Conservation (phyloP, 2,329 filamentous ascomycete genomes). For the Magnaporthiopsis incrustans region DNA sequence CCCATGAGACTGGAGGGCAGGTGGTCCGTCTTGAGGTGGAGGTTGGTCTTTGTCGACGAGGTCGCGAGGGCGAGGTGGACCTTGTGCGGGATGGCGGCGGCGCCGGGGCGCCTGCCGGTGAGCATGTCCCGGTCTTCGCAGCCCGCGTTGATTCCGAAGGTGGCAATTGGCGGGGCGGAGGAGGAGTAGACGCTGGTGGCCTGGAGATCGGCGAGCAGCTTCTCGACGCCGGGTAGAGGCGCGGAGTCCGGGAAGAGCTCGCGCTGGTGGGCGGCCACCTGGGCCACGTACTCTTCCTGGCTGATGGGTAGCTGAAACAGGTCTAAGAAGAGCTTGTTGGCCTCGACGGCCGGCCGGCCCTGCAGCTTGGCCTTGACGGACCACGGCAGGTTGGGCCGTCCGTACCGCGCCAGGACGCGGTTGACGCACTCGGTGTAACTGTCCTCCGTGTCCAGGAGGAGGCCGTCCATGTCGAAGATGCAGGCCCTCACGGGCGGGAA, state of each 20-base stretch:
- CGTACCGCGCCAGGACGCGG: slow-evolving; percentile 67
- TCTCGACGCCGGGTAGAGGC: slow-evolving; percentile 69
- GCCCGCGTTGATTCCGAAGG: too few relatives aligned
- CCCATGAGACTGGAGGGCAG: slow-evolving; percentile 46
- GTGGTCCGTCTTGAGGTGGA: slow-evolving; percentile 64
- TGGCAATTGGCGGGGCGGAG: too few relatives aligned
- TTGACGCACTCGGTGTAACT: slow-evolving; percentile 80
- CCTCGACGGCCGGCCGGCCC: slow-evolving; percentile 45
- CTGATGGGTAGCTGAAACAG: slow-evolving; percentile 84
- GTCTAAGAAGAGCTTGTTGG: slow-evolving; percentile 52
- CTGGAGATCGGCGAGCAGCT: slow-evolving; percentile 55
- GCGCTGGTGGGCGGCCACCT: slow-evolving; percentile 56
- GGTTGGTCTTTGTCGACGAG: slow-evolving; percentile 65
- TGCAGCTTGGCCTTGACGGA: slow-evolving; percentile 82
- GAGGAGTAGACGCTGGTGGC: slow-evolving; percentile 25
- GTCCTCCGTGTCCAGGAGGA: slow-evolving; percentile 91
- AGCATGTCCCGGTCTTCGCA: too few relatives aligned
- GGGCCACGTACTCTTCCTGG: slow-evolving; percentile 53
- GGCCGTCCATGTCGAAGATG: slow-evolving; percentile 97
- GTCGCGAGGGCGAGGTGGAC: slow-evolving; percentile 84
- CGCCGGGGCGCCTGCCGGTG: not conserved
- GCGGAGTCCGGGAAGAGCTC: slow-evolving; percentile 66
- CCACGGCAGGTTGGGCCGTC: slow-evolving; percentile 75
- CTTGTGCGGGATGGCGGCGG: slow-evolving; percentile 21
- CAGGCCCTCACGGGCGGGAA: slow-evolving; percentile 80